Conservation (phyloP, 2,329 filamentous ascomycete species). For the Stagonosporopsis rhizophila region DNA sequence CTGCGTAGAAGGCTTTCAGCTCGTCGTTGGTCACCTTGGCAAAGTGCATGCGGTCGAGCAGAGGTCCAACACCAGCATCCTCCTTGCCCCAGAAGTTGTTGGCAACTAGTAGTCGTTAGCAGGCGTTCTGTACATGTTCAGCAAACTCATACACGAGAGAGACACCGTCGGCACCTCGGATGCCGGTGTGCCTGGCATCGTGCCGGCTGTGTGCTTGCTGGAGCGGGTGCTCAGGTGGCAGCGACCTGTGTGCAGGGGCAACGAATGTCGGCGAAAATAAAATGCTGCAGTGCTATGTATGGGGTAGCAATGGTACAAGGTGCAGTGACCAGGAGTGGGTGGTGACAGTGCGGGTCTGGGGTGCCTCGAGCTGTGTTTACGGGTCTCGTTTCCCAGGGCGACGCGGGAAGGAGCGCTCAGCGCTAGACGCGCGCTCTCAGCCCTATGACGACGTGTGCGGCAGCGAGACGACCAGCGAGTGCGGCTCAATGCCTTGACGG, state of each 20-base stretch:
- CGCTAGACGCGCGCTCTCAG: conserved; percentile 25
- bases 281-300: conserved; percentile 23
- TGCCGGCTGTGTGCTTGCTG: conserved; percentile 41
- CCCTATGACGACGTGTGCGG: conserved; percentile 24
- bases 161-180: conserved; percentile 68
- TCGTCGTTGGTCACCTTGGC: conserved; percentile 92
- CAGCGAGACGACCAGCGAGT: conserved; percentile 12
- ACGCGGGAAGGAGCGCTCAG: conserved; percentile 23
- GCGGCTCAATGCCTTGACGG: neutral
- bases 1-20: conserved; percentile 87
- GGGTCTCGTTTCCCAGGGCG: conserved; percentile 30
- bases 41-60: conserved; percentile 92
- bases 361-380: conserved; percentile 30
- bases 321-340: conserved; percentile 31
- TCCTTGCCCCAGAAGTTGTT: conserved; percentile 99
- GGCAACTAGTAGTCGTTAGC: conserved; percentile 70
- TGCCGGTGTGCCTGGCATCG: conserved; percentile 65
- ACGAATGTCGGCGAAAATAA: conserved; percentile 23
- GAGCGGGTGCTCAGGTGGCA: conserved; percentile 28
- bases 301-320: conserved; percentile 19
- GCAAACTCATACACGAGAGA: conserved; percentile 67
- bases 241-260: conserved; percentile 18
- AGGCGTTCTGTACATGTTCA: conserved; percentile 13
- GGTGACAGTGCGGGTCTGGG: conserved; percentile 29
- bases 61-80: conserved; percentile 89